These are phyloP conservation scores for Fusarium algeriense DNA, from an alignment of 2,329 filamentous ascomycete species.

Conservation along the genomic window DNA sequence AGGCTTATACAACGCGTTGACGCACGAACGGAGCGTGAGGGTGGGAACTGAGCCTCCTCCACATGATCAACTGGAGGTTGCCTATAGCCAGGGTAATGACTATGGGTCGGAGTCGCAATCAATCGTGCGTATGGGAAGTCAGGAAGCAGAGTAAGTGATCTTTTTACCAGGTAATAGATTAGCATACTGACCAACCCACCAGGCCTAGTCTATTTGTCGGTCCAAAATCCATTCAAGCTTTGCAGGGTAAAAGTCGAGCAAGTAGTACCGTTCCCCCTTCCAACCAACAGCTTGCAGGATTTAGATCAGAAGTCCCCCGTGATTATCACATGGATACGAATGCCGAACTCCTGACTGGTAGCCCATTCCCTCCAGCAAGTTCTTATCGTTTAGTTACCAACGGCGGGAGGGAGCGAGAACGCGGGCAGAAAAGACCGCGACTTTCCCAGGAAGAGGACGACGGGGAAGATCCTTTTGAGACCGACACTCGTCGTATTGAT, in stretches of 20 bases:
- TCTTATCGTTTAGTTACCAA: neutral
- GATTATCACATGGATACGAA: conserved; percentile 43
- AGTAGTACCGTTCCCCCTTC: conserved; percentile 29
- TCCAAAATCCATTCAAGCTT: conserved; percentile 33
- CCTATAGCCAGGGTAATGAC: conserved; percentile 38
- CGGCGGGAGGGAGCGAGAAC: neutral
- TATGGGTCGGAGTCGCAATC: conserved; percentile 44
- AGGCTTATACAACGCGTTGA: conserved; percentile 26
- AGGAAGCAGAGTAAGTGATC: conserved; percentile 33
- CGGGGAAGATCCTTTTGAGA: conserved; percentile 47
- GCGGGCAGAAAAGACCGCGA: conserved; percentile 4
- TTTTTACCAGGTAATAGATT: neutral
- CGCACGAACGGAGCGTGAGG: neutral
- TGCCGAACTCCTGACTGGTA: conserved; percentile 27
- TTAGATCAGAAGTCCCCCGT: conserved; percentile 30
- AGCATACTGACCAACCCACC: conserved; percentile 4
- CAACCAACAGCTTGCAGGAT: conserved; percentile 37
- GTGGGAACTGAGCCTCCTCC: neutral
- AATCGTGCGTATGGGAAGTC: conserved; percentile 36
- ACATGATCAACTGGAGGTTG: conserved; percentile 19
- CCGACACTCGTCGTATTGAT: conserved; percentile 46
- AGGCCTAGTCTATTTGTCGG: conserved; percentile 42
- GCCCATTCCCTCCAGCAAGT: conserved; percentile 27
- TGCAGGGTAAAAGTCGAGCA: conserved; percentile 22
- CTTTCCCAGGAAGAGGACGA: conserved; percentile 37